Conservation (phyloP, 2,329 filamentous ascomycete species). For the Microdochium paspali region DNA sequence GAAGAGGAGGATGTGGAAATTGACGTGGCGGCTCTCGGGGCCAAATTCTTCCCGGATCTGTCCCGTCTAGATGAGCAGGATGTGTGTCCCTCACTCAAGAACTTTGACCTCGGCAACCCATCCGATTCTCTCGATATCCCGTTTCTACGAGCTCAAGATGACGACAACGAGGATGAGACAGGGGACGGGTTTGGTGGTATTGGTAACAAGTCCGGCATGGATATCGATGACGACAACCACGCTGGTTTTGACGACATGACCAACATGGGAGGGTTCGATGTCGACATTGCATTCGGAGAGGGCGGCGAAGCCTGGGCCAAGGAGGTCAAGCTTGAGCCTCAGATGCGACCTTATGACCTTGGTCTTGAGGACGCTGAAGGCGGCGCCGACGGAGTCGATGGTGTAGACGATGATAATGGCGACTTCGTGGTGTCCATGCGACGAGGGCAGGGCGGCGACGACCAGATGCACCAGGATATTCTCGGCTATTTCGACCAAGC, state of each 20-base stretch:
- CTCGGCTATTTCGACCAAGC: slow-evolving; percentile 97
- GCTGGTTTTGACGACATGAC: slow-evolving; percentile 74
- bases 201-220: slow-evolving; percentile 67
- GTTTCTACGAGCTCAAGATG: slow-evolving; percentile 80
- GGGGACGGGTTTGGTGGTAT: slow-evolving; percentile 39
- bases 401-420: slow-evolving; percentile 53
- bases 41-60: slow-evolving; percentile 80
- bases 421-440: slow-evolving; percentile 75
- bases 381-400: slow-evolving; percentile 41
- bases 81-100: slow-evolving; percentile 90
- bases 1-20: slow-evolving; percentile 60
- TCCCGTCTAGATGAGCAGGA: slow-evolving; percentile 72
- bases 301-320: slow-evolving; percentile 93
- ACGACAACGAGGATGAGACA: slow-evolving; percentile 59
- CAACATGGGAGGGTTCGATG: slow-evolving; percentile 61
- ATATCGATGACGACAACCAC: slow-evolving; percentile 79
- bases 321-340: slow-evolving; percentile 77
- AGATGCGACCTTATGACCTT: slow-evolving; percentile 69
- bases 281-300: slow-evolving; percentile 81
- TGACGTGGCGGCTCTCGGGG: slow-evolving; percentile 64
- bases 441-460: slow-evolving; percentile 54
- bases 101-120: slow-evolving; percentile 81
- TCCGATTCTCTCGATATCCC: slow-evolving; percentile 82
- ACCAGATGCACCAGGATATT: slow-evolving; percentile 80
- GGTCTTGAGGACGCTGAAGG: slow-evolving; percentile 45